Percentiles rank a stretch among this genome's conserved stretches.
Conservation (phyloP, 2,329 filamentous ascomycete species). For the Sclerotinia sclerotiorum region DNA sequence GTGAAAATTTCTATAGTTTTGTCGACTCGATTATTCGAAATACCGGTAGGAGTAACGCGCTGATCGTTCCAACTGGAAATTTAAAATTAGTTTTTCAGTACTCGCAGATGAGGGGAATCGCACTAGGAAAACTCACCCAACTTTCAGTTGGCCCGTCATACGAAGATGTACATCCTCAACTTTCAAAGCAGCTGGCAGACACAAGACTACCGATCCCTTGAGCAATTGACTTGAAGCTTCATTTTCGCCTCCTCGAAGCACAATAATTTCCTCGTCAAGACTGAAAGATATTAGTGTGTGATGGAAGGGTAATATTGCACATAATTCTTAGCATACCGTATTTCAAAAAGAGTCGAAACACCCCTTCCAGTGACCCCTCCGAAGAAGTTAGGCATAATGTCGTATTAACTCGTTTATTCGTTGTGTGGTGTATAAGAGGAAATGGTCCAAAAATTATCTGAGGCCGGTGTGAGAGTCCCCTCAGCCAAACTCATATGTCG, state of each 20-base stretch:
- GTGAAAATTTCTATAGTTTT: constrained; percentile 61
- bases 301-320: constrained; percentile 21
- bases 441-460: not conserved
- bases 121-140: constrained; percentile 55
- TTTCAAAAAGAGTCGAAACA: constrained; percentile 42
- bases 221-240: constrained; percentile 75
- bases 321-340: constrained; percentile 37
- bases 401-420: not conserved
- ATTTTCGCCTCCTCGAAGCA: constrained; percentile 72
- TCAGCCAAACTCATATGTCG: not conserved
- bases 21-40: constrained; percentile 60
- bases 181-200: constrained; percentile 65
- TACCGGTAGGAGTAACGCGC: constrained; percentile 55
- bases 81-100: not conserved
- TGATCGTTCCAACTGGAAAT: constrained; percentile 51
- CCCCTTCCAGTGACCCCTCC: constrained; percentile 39
- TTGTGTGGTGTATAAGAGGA: not conserved
- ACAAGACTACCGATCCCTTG: constrained; percentile 72
- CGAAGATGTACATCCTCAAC: constrained; percentile 73
- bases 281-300: constrained; percentile 45
- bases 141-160: constrained; percentile 66
- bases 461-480: not conserved
- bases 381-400: constrained; percentile 40
- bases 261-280: constrained; percentile 75
- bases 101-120: constrained; percentile 4